Percentiles rank a stretch among this genome's conserved stretches.
Conservation (phyloP, 2,329 filamentous ascomycete species). For the Xylariaceae sp. region DNA sequence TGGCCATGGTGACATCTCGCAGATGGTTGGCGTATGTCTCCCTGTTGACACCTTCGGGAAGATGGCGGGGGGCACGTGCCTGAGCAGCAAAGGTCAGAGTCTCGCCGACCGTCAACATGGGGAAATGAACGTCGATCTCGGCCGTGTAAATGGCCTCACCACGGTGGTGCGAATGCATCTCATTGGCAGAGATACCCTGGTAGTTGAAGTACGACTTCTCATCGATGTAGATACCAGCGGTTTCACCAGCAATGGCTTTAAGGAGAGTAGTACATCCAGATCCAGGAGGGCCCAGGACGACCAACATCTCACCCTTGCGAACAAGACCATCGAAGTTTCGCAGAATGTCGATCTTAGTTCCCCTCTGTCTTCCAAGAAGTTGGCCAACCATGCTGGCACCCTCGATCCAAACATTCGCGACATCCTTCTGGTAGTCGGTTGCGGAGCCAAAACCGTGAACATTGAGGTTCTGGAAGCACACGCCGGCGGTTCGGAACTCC, state of each 20-base stretch:
- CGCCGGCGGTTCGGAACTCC: slow-evolving; percentile 55
- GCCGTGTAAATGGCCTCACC: slow-evolving; percentile 85
- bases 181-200: slow-evolving; percentile 64
- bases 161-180: slow-evolving; percentile 73
- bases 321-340: slow-evolving; percentile 64
- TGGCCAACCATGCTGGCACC: slow-evolving; percentile 40
- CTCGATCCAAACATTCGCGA: slow-evolving; percentile 56
- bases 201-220: slow-evolving; percentile 73
- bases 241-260: slow-evolving; percentile 79
- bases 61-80: slow-evolving; percentile 58
- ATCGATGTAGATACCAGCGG: slow-evolving; percentile 71
- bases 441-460: slow-evolving; percentile 62
- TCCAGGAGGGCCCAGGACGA: slow-evolving; percentile 66
- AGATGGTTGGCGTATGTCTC: slow-evolving; percentile 56
- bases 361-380: slow-evolving; percentile 45
- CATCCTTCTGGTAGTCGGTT: slow-evolving; percentile 67
- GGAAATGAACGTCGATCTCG: slow-evolving; percentile 78
- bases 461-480: slow-evolving; percentile 62
- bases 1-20: slow-evolving; percentile 68
- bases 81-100: slow-evolving; percentile 73
- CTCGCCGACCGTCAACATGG: slow-evolving; percentile 69
- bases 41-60: slow-evolving; percentile 53
- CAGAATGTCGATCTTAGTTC: slow-evolving; percentile 61
- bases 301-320: slow-evolving; percentile 67
- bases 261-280: slow-evolving; percentile 79